Base-by-base conservation (phyloP, 306 rosid species). In the Prunus mira region DNA sequence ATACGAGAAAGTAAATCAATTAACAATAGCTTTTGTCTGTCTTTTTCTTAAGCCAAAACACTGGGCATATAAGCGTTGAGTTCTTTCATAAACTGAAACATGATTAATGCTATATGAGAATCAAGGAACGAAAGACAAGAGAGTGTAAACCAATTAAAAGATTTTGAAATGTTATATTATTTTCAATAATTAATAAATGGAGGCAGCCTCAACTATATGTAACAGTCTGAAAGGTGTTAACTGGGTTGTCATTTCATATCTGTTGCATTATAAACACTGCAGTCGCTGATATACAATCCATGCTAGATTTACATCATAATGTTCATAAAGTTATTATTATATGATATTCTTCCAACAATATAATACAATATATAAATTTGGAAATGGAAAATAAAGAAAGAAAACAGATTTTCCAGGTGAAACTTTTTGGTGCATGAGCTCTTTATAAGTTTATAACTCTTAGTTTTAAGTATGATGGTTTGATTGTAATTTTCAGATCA, bases 401-500 rank as follows among this genome's bases (percentile, higher is more conserved):
- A 14, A 32, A 32, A 54, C 50, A 3, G 56, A 58, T 10, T 22
- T 72, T 25, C 67, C 56, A 55, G 28, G 15, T 4, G 28, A 60
- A 73, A 10, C 12, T 22, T 1, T 6, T 41, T 70, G 34, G 47
- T 22, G 3, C 49, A 34, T 72, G 41, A 7, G 57, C 13, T 13
- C 0, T 56, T 20, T 18, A 20, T 15, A 38, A 41, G 54, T 66
- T 14, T 51, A 15, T 70, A 30, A 70, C 28, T 28, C 4, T n/a
- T 52, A 12, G 11, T 71, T 72, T 56, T 34, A 45, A 58, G 17
- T 46, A 17, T 60, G 18, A 49, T 58, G 12, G 27, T 30, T 18
- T 77, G 4, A n/a, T 77, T 76, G 34, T 77, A 27, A 77, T 79
- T 76, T 71, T 28, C 90, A 94, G 98, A 80, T 80, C 83, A 62